Evolutionary conservation across 2,329 filamentous ascomycete species (phyloP).

Genomic region (Emericellopsis cladophorae): DNA sequence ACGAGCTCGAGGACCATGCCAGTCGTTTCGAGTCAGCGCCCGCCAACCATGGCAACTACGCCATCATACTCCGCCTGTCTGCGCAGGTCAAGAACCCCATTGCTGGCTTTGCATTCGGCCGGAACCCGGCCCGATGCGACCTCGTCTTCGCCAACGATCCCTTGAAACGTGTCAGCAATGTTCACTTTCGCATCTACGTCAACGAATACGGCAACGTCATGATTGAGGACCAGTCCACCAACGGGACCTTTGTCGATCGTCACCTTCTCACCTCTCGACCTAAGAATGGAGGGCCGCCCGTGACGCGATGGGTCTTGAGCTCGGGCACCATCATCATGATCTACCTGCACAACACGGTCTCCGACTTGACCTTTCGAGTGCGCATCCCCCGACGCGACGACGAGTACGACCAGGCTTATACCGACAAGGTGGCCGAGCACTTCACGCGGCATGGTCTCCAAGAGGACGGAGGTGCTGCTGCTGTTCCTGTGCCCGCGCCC

Average conservation of each 20-base stretch:
- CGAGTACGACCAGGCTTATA: constrained; percentile 50
- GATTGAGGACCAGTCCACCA: constrained; percentile 91
- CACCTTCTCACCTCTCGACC: constrained; percentile 41
- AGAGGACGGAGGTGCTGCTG: neutral
- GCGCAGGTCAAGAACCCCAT: constrained; percentile 54
- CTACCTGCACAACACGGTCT: constrained; percentile 33
- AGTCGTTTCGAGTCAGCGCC: constrained; percentile 29
- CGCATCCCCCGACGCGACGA: constrained; percentile 69
- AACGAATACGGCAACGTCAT: constrained; percentile 80
- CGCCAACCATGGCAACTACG: constrained; percentile 41
- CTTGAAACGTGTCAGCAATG: constrained; percentile 70
- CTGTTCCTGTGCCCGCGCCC: neutral
- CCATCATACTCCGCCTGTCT: constrained; percentile 73
- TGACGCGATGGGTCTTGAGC: constrained; percentile 46
- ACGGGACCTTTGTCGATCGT: constrained; percentile 79
- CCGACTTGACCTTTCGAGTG: constrained; percentile 70
- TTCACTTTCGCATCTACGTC: constrained; percentile 90
- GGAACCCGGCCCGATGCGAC: constrained; percentile 61
- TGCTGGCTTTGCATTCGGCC: constrained; percentile 76
- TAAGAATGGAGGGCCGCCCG: constrained; percentile 20
- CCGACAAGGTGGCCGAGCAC: constrained; percentile 56
- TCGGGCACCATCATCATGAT: constrained; percentile 66
- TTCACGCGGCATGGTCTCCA: constrained; percentile 27
- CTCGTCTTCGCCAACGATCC: constrained; percentile 54
- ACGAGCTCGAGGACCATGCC: constrained; percentile 35